These are phyloP conservation scores for Solanum corneliomulleri DNA, from an alignment of 257 asterid species.

Conservation along the genomic window DNA sequence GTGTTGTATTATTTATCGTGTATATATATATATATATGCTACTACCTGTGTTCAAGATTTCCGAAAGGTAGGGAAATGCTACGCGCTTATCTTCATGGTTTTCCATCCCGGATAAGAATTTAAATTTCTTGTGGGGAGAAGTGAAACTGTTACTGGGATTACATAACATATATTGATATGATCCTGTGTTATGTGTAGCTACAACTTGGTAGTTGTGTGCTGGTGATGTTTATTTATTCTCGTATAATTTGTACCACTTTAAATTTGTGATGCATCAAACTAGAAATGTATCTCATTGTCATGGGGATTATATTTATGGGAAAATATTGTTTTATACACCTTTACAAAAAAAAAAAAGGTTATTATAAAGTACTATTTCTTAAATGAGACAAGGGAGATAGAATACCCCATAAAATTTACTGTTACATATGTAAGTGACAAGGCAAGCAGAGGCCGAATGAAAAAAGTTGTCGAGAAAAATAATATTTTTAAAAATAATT, in stretches of 20 bases:
- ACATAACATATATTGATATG: background rate
- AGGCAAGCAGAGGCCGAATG: background rate
- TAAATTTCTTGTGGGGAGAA: background rate
- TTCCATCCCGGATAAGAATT: background rate
- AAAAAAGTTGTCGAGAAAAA: background rate
- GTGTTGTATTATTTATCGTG: background rate
- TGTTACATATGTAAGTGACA: background rate
- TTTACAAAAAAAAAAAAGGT: no score
- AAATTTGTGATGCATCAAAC: background rate
- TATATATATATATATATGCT: background rate
- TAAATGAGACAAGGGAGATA: background rate
- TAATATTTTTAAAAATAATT: background rate
- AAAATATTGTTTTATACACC: background rate
- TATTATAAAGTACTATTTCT: background rate
- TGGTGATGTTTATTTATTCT: background rate
- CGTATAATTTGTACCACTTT: no score
- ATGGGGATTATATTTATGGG: background rate
- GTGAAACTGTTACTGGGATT: background rate
- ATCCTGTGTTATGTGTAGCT: background rate
- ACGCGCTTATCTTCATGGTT: background rate
- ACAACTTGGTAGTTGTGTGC: background rate
- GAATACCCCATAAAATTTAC: background rate
- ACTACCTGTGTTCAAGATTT: slow-evolving; percentile 19
- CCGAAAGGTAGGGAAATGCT: background rate
- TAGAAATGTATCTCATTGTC: background rate